Base-by-base conservation (phyloP, 768 basidiomycete species). In the Mycena chlorophos region DNA sequence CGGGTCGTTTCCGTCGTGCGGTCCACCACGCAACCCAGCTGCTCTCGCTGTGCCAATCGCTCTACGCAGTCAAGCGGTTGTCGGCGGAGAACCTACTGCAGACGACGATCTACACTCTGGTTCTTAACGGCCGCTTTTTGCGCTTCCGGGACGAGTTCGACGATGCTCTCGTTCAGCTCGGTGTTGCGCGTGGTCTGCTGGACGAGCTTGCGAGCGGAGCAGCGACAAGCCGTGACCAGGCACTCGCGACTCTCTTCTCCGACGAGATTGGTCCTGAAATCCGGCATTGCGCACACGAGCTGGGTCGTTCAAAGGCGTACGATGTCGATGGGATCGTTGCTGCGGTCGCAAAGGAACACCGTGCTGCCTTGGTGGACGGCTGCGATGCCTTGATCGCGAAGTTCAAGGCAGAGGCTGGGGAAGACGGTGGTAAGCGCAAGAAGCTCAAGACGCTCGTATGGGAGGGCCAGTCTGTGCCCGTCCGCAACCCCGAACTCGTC, bases 201-300 rank as follows among this genome's bases (percentile, higher is more conserved):
- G 83, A 87, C 61, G 78, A 83, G 51, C 76, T 96, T 31, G 83
- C 87, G 1, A 72, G 71, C 10, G 66, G 75, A 3, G 89, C 90
- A 0, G 68, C 69, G n/a, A 88, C 87, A 16, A 91, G 88, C 64
- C 78, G 86, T 30, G 92, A 94, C 47, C 92, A 95, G 70, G 96
- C 95, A 1, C 79, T 98, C 8, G 89, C 92, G 4, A 81, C 84
- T 8, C 78, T 91, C 27, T 89, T 91, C 65, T 81, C 87, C 4
- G 95, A 98, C 66, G 88, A 90, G 64, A 83, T 96, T 51, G 87
- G 90, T 22, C 94, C 96, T 0, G 86, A 97, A 69, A 93, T 98
- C 51, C 78, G 96, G 42, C 88, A 94, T 71, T 93, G 89, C 62
- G 94, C 95, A 0, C 96, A 98, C 64, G 87, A 93, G 65, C 76